Conservation (phyloP, 75 land plant species). For the Picea sitchensis region DNA sequence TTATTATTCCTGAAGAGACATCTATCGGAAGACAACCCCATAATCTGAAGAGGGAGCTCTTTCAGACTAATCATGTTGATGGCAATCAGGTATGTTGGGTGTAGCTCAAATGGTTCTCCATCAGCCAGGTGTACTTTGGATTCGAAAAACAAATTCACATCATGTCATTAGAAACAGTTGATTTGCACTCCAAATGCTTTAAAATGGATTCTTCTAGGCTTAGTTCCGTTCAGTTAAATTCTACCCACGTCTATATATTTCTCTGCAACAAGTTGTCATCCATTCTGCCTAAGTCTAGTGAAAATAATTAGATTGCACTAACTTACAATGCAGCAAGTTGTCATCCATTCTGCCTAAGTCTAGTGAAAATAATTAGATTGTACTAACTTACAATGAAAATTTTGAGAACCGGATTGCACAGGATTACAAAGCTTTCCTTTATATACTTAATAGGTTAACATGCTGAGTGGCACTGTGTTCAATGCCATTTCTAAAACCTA, state of each 20-base stretch:
- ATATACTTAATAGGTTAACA: not conserved
- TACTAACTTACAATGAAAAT: not conserved
- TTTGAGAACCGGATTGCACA: too few relatives aligned
- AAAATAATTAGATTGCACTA: not conserved
- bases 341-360: not conserved
- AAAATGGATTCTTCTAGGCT: too few relatives aligned
- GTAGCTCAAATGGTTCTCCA: not conserved
- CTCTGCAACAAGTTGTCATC: not conserved
- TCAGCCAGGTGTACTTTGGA: not conserved
- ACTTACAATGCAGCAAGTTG: not conserved
- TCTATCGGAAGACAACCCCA: slow-evolving; percentile 86
- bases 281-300: not conserved
- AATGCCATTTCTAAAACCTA: too few relatives aligned
- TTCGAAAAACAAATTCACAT: not conserved
- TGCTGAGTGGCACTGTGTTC: not conserved
- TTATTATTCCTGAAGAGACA: slow-evolving; percentile 92
- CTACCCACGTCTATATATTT: not conserved
- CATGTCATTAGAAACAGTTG: not conserved
- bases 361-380: not conserved
- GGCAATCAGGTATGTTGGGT: slow-evolving; percentile 67
- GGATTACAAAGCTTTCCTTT: not conserved
- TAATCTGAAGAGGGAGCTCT: slow-evolving; percentile 86
- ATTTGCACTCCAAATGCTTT: not conserved
- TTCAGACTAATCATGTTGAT: slow-evolving; percentile 66
- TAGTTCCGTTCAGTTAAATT: too few relatives aligned